Evolutionary conservation across 139 green algal genomes (phyloP).

Genomic region (Dunaliella sp.): DNA sequence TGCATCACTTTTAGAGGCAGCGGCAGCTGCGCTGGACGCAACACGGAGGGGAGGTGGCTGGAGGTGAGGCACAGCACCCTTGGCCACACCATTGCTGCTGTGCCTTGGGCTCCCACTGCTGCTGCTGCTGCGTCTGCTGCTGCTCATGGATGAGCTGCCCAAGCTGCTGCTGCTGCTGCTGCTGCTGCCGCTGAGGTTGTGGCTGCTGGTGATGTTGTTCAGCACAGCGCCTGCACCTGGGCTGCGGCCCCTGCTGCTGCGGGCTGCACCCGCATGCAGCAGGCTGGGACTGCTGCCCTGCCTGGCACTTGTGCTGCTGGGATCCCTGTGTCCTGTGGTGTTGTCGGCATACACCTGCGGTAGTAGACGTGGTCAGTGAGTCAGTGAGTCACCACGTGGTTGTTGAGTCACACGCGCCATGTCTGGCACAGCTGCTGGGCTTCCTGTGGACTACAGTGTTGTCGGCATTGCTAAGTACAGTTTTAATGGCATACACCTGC

Average conservation of each 20-base stretch:
- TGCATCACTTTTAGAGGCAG: no score
- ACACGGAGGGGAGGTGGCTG: conserved; percentile 1
- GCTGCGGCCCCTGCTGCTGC: conserved; percentile 24
- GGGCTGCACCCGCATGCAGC: background rate
- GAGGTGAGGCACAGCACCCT: no score
- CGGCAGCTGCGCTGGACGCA: background rate
- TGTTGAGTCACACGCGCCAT: no score
- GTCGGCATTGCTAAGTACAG: conserved; percentile 16
- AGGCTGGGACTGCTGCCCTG: background rate
- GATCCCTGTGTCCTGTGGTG: background rate
- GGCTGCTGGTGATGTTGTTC: conserved; percentile 22
- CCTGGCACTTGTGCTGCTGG: background rate
- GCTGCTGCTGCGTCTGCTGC: background rate
- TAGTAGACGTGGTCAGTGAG: no score
- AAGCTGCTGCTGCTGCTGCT: background rate
- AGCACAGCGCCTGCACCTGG: conserved; percentile 1
- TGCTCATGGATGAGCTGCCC: conserved; percentile 18
- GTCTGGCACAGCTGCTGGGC: no score
- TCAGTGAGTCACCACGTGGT: no score
- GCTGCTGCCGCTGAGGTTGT: conserved; percentile 22
- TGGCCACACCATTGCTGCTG: no score
- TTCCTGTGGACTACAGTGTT: conserved; percentile 38
- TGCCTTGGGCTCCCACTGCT: conserved; percentile 17
- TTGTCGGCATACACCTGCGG: background rate
- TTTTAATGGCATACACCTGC: background rate